Evolutionary conservation across 2,329 filamentous ascomycete genomes (phyloP), one percentile per base, ranked within the genome.

Genomic region (Aurifilum marmelostoma): DNA sequence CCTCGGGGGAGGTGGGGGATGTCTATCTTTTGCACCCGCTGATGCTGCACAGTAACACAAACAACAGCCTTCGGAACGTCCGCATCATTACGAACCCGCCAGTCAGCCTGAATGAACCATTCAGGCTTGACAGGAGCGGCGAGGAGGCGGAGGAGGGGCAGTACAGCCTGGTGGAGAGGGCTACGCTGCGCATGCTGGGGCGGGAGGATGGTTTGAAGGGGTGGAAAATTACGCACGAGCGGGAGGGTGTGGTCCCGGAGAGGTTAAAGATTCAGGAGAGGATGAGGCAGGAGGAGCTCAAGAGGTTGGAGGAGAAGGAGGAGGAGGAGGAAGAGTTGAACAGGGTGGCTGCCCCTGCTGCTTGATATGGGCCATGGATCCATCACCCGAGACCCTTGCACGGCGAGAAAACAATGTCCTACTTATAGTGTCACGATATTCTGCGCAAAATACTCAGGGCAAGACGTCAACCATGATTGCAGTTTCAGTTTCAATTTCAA

Each of bases 11-110:
- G 1, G 80, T 83, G 0, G 87, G 87, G 11, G 87, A 89, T 70
- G 84, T 89, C 18, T 88, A 84, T 72, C 76, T 89, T 21, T 74
- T 89, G 75, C 87, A 89, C 75, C 87, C 87, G 56, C 77, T 89
- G 24, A 89, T 89, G 85, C 75, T 88, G 76, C 87, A 89, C 75
- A 83, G 82, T 52, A 83, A 85, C 11, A 83, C 80, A 43, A 83
- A 81, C 67, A 88, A 88, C 70, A 72, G 80, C 65, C 71, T 75
- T 67, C 73, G 77, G 14, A 72, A 71, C 61, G 74, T 76, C 27
- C 73, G 85, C 39, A 84, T 88, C 71, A 88, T 88, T 73, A 88
- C 85, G 27, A 88, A 88, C 73, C 86, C 86, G 63, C 85, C 85
- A 0, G 83, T 89, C 11, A 80, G 78, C 27, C 74, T 89, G 2